Evolutionary conservation across 306 rosid genomes (phyloP), one percentile per base, ranked within the genome.

Genomic region (Elaeagnus macrophylla): DNA sequence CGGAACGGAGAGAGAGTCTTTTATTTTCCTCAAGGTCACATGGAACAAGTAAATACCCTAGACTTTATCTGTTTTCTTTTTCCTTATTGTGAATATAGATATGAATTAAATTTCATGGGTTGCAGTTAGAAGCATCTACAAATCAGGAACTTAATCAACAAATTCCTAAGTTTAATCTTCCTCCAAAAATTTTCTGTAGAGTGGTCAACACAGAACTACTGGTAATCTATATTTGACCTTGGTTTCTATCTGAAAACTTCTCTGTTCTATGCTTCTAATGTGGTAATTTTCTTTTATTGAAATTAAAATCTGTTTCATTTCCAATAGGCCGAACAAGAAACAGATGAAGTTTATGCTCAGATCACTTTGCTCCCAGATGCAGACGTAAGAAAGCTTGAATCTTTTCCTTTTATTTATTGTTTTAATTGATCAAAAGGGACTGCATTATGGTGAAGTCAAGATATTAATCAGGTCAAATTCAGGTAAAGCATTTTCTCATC

Each of bases 1-100:
- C 50, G 45, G 13, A 16, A 20, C 16, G 71, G 74, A 53, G 94
- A 81, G 65, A 79, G 69, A 67, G 94, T 83, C 38, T 83, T 77
- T 75, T 89, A 89, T 69, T 89, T 86, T 53, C 90, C 95, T 43
- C 97, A 89, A 63, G 97, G 97, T 67, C 97, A 89, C 54, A 79
- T 89, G 81, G 97, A 89, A 79, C 94, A 83, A 59, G 97, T 86
- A 66, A 40, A 42, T 47, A 44, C 16, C 42, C 45, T 66, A 53
- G 10, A 45, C 13, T 64, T 55, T 25, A 67, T 12, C 49, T 58
- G 38, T 65, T 73, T 70, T 62, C 53, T 62, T 45, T 58, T 43
- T 35, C 36, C 14, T 56, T 63, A 60, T 63, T 58, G 62, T 49
- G 40, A 40, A 53, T 10, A 48, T 57, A 46, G 46, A 49, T 61